Evolutionary conservation across 768 basidiomycete species (phyloP), one percentile per base, ranked within the genome.

Genomic region (Amanita rubescens): DNA sequence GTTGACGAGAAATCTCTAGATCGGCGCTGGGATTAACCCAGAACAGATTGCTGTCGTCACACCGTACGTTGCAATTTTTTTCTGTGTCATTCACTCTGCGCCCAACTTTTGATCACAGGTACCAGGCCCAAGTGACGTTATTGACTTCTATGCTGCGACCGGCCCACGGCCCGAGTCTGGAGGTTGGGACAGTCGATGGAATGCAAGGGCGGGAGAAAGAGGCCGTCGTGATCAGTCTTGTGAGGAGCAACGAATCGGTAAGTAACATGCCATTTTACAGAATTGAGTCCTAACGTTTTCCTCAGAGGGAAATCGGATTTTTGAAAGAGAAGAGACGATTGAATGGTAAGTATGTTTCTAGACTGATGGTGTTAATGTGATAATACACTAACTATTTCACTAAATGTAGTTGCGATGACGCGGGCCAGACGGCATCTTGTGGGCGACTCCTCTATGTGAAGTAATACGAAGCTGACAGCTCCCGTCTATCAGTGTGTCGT

Each of bases 161-260:
- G 0, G 64, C 71, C n/a, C 77, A 88, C 60, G 87, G 87, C 0
- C 66, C 73, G 0, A 71, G 72, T 22, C 76, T 98, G 0, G 94
- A 97, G 59, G 91, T 96, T 41, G 96, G 94, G 1, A 91, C 88
- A 0, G 94, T 98, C 1, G 96, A 98, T 63, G 93, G 94, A 0
- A 90, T 97, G 85, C 96, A 99, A 72, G 95, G 95, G 0, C 81
- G 96, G 46, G 95, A 99, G 66, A 92, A 92, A 59, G 92, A 98
- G 51, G 93, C 93, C 0, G 82, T 98, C 35, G 81, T 98, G 20
- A 89, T 99, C 50, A 90, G 83, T 59, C 79, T 99, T 3, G 96
- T 98, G 1, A 77, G 96, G 22, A 94, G 92, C 59, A 99, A 98
- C 61, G 84, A 88, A 50, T 83, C 79, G 69, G 89, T 85, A 55